Evolutionary conservation across 169 alveolate genomes (phyloP).

Genomic region (Plasmodium relictum): DNA sequence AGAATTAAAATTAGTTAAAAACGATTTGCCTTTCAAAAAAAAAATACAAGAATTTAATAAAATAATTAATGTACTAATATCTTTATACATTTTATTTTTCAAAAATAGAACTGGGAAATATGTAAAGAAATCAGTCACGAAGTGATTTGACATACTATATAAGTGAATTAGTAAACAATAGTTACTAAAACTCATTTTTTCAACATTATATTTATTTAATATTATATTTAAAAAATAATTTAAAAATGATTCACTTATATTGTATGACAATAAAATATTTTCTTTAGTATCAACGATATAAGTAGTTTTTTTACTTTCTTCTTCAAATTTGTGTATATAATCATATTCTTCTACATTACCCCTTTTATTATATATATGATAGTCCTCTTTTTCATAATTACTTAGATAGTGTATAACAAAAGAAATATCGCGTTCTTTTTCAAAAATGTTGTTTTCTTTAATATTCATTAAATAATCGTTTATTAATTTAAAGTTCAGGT

Average conservation of each 20-base stretch:
- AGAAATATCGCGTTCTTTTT: slow-evolving; percentile 56
- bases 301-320: slow-evolving; percentile 12
- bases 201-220: slow-evolving; percentile 44
- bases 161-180: slow-evolving; percentile 42
- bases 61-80: slow-evolving; percentile 46
- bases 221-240: slow-evolving; percentile 48
- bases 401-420: slow-evolving; percentile 45
- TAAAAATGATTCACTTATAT: slow-evolving; percentile 53
- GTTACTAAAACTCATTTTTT: slow-evolving; percentile 46
- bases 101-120: slow-evolving; percentile 38
- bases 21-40: slow-evolving; percentile 64
- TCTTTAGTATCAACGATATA: slow-evolving; percentile 49
- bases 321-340: slow-evolving; percentile 20
- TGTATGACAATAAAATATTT: slow-evolving; percentile 30
- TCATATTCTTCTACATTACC: not conserved
- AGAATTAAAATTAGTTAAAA: slow-evolving; percentile 19
- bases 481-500: slow-evolving; percentile 21
- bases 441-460: slow-evolving; percentile 25
- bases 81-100: slow-evolving; percentile 45
- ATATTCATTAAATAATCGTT: slow-evolving; percentile 4
- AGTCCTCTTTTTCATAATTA: not conserved
- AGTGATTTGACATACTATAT: slow-evolving; percentile 74
- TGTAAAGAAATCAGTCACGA: slow-evolving; percentile 41
- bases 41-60: slow-evolving; percentile 65
- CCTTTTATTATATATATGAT: not conserved